Conservation (phyloP, 441 rosid genomes). For the Erysimum pusillum region DNA sequence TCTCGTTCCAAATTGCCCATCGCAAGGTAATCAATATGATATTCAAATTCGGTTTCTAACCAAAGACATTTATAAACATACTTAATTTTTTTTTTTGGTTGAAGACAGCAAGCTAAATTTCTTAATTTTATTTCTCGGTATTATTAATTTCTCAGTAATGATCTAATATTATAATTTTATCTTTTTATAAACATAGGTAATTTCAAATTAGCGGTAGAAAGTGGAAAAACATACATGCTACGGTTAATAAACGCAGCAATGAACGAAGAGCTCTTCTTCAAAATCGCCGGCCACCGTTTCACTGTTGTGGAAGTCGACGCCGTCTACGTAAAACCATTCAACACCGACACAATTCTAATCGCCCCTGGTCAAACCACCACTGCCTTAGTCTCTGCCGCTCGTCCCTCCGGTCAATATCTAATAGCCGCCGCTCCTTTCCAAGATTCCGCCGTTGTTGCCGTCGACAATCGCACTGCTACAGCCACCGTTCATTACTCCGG, state of each 20-base stretch:
- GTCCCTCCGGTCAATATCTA: conserved; percentile 56
- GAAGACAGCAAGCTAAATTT: not conserved
- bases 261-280: conserved; percentile 68
- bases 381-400: conserved; percentile 61
- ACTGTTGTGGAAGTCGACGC: conserved; percentile 71
- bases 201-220: conserved; percentile 43
- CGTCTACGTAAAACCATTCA: conserved; percentile 60
- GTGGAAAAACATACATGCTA: conserved; percentile 63
- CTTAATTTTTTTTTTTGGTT: too few relatives aligned
- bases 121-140: not conserved
- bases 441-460: conserved; percentile 41
- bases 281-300: conserved; percentile 64
- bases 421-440: conserved; percentile 61
- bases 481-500: conserved; percentile 66
- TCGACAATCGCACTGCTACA: conserved; percentile 60
- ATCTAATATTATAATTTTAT: not conserved
- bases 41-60: not conserved
- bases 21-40: conserved; percentile 45
- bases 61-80: too few relatives aligned
- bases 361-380: conserved; percentile 77
- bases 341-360: conserved; percentile 52
- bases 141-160: not conserved
- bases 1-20: conserved; percentile 41
- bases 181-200: conserved; percentile 26
- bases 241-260: conserved; percentile 62